Percentiles rank a stretch among this genome's conserved stretches.
These are phyloP conservation scores for Ceratocystis alfenasii DNA, from an alignment of 2,329 filamentous ascomycete species.

Conservation along the genomic window DNA sequence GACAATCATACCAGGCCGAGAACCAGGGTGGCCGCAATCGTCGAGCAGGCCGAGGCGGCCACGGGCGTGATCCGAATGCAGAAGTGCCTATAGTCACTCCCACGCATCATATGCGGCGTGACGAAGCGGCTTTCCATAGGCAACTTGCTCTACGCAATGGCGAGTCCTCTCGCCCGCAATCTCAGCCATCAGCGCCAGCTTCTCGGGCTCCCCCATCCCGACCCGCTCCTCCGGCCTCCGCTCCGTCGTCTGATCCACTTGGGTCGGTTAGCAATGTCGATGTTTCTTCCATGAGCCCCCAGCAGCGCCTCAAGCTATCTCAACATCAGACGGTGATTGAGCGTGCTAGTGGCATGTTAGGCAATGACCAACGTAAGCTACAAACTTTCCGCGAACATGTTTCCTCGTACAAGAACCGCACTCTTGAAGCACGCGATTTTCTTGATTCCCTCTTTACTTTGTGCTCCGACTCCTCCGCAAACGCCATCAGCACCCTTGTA, in stretches of 20 bases:
- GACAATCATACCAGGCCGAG: slow-evolving; percentile 56
- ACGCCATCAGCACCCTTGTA: slow-evolving; percentile 75
- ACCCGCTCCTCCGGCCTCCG: slow-evolving; percentile 19
- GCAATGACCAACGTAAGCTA: slow-evolving; percentile 64
- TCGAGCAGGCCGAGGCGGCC: slow-evolving; percentile 32
- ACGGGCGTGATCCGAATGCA: slow-evolving; percentile 36
- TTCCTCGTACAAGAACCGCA: slow-evolving; percentile 60
- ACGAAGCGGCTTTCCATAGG: slow-evolving; percentile 82
- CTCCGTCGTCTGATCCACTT: slow-evolving; percentile 23
- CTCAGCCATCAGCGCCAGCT: slow-evolving; percentile 34
- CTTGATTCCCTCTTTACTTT: slow-evolving; percentile 80
- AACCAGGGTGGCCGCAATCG: slow-evolving; percentile 34
- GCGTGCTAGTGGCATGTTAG: slow-evolving; percentile 67
- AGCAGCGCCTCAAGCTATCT: slow-evolving; percentile 68
- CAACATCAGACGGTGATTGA: slow-evolving; percentile 78
- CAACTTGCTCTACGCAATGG: slow-evolving; percentile 85
- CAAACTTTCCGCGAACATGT: slow-evolving; percentile 66
- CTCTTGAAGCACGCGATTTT: slow-evolving; percentile 60
- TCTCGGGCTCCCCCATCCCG: slow-evolving; percentile 21
- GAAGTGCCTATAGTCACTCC: slow-evolving; percentile 65
- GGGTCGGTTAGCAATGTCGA: slow-evolving; percentile 18
- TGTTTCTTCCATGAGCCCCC: slow-evolving; percentile 42
- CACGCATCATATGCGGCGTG: slow-evolving; percentile 63
- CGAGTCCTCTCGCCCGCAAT: slow-evolving; percentile 32
- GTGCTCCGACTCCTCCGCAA: slow-evolving; percentile 64